Percentiles rank a stretch among this genome's conserved stretches.
phyloP scores from a whole-genome alignment of 169 alveolate species.

The Plasmodium cynomolgi region DNA sequence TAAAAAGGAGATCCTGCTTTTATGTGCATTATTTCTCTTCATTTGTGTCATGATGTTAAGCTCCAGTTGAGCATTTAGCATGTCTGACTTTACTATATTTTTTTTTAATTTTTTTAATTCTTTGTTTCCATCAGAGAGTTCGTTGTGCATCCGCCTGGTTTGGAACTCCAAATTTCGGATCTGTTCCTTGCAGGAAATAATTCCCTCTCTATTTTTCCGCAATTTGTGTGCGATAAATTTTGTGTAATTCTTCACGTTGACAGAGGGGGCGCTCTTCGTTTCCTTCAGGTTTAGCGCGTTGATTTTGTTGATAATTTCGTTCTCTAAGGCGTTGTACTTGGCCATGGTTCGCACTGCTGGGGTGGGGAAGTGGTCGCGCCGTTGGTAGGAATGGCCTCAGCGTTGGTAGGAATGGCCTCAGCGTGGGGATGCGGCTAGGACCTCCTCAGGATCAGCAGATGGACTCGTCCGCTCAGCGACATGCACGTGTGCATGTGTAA shows the following conservation, averaged over 20 bases:
- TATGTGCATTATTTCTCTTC: constrained; percentile 14
- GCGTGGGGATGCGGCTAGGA: background rate
- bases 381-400: background rate
- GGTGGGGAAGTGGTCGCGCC: background rate
- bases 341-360: background rate
- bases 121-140: constrained; percentile 29
- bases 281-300: constrained; percentile 54
- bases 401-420: background rate
- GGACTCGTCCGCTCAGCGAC: background rate
- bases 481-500: background rate
- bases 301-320: constrained; percentile 49
- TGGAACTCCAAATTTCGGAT: constrained; percentile 15
- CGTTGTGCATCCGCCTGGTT: constrained; percentile 27
- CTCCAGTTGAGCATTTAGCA: constrained; percentile 16
- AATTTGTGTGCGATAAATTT: constrained; percentile 37
- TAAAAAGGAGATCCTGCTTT: constrained; percentile 27
- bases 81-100: constrained; percentile 7
- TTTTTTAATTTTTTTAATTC: constrained; percentile 63
- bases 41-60: constrained; percentile 27
- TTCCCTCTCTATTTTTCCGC: constrained; percentile 63
- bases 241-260: constrained; percentile 40
- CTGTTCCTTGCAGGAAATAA: constrained; percentile 27
- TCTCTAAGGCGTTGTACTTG: constrained; percentile 22
- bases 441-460: background rate
- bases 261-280: constrained; percentile 35